Conservation (phyloP, 192 early-diverging fungal genomes). For the Phlyctochytrium bullatum region DNA sequence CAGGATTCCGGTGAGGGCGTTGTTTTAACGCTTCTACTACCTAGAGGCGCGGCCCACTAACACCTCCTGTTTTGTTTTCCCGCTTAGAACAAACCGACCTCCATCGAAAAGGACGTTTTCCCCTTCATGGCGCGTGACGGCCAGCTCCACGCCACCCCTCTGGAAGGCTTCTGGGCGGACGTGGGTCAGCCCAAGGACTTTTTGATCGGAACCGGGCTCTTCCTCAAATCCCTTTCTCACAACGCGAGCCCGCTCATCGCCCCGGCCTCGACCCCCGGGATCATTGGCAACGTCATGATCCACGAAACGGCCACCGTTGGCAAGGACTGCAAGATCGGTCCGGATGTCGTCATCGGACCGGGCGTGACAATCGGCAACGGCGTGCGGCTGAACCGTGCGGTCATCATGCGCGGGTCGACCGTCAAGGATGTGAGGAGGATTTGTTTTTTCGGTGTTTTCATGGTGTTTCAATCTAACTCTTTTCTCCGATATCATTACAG, state of each 20-base stretch:
- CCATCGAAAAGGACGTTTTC: slow-evolving; percentile 98
- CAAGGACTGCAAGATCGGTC: slow-evolving; percentile 94
- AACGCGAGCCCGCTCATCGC: slow-evolving; percentile 66
- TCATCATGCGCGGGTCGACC: slow-evolving; percentile 78
- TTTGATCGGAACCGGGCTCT: slow-evolving; percentile 91
- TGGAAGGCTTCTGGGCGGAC: slow-evolving; percentile 99
- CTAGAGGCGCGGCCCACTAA: no score
- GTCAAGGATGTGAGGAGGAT: slow-evolving; percentile 65
- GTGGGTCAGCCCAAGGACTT: slow-evolving; percentile 99
- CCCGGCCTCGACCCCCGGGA: slow-evolving; percentile 56
- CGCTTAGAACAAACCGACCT: slow-evolving; percentile 81
- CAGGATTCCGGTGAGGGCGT: slow-evolving; percentile 71
- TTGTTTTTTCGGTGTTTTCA: not conserved
- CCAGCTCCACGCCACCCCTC: slow-evolving; percentile 89
- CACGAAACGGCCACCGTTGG: slow-evolving; percentile 92
- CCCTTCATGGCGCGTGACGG: slow-evolving; percentile 83
- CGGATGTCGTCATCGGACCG: slow-evolving; percentile 95
- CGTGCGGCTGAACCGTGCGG: slow-evolving; percentile 85
- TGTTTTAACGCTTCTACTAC: not conserved
- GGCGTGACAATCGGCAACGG: slow-evolving; percentile 89
- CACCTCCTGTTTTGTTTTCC: slow-evolving; percentile 8
- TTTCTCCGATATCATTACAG: slow-evolving; percentile 3
- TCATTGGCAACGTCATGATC: slow-evolving; percentile 86
- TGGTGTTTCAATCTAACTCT: slow-evolving; percentile 3
- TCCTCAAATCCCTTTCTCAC: slow-evolving; percentile 72